phyloP scores from a whole-genome alignment of 805 yeast genomes.

The Blastobotrys attinorum region DNA sequence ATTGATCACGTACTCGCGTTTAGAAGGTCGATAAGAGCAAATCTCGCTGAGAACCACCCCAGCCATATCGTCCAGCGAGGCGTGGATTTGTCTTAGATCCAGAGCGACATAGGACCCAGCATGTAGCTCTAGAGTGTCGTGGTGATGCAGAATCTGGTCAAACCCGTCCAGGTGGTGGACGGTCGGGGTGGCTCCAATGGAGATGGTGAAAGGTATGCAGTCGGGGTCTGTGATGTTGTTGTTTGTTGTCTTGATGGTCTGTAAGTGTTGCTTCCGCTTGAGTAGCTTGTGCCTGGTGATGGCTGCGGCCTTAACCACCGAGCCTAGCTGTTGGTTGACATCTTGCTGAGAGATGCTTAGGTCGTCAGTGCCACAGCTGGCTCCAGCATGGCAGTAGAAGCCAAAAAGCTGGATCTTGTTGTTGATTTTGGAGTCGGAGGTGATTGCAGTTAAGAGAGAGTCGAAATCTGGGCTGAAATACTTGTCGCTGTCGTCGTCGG shows the following conservation, averaged over 20 bases:
- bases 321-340: slow-evolving; percentile 45
- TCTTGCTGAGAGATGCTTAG: slow-evolving; percentile 38
- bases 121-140: slow-evolving; percentile 60
- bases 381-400: slow-evolving; percentile 72
- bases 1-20: slow-evolving; percentile 58
- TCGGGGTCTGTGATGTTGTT: slow-evolving; percentile 1
- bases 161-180: slow-evolving; percentile 43
- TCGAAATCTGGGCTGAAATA: background rate
- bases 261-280: slow-evolving; percentile 41
- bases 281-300: slow-evolving; percentile 26
- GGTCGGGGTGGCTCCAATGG: slow-evolving; percentile 79
- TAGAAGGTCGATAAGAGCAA: slow-evolving; percentile 46
- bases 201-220: slow-evolving; percentile 36
- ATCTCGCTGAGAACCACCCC: slow-evolving; percentile 50
- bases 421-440: background rate
- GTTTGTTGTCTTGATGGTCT: slow-evolving; percentile 31
- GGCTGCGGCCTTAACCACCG: slow-evolving; percentile 45
- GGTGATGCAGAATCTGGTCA: slow-evolving; percentile 29
- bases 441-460: background rate
- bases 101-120: slow-evolving; percentile 70
- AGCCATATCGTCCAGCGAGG: slow-evolving; percentile 47
- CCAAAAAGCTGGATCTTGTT: slow-evolving; percentile 38
- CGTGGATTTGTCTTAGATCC: slow-evolving; percentile 67
- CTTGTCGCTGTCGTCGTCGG: slow-evolving; percentile 41
- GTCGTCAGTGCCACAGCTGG: slow-evolving; percentile 47